These are phyloP conservation scores for Proteromonas lacertae DNA, from an alignment of 352 stramenopile genomes.

Conservation along the genomic window DNA sequence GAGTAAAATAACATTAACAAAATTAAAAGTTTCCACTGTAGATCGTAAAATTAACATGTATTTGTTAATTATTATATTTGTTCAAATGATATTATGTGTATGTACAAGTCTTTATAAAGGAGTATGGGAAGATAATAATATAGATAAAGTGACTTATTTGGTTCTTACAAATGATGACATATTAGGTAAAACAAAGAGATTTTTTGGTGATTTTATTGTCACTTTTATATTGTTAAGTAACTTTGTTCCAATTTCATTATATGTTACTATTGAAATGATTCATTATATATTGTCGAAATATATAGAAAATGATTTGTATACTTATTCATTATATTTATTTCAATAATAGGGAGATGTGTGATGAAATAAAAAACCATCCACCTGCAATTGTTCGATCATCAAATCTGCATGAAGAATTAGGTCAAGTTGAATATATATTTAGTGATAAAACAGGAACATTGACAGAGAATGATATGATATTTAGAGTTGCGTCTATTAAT, in stretches of 20 bases:
- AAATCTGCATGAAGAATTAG: conserved; percentile 21
- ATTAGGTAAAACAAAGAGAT: too few species aligned
- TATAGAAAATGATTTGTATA: conserved; percentile 38
- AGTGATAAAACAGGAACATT: conserved; percentile 94
- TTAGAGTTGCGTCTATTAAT: too few species aligned
- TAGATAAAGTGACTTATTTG: too few species aligned
- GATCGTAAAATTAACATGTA: conserved; percentile 1
- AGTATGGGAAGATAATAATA: too few species aligned
- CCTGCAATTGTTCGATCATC: conserved; percentile 23
- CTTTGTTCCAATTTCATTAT: conserved; percentile 79
- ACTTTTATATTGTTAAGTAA: conserved; percentile 79
- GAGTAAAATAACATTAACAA: conserved; percentile 7
- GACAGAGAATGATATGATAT: conserved; percentile 87
- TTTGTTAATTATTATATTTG: conserved; percentile 8
- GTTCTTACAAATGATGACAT: too few species aligned
- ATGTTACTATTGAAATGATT: conserved; percentile 72
- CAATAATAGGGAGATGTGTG: conserved; percentile 26
- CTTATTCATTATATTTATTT: conserved; percentile 49
- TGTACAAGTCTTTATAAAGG: background rate
- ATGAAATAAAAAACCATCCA: too few species aligned
- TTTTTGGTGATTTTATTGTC: too few species aligned
- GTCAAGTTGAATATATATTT: conserved; percentile 72
- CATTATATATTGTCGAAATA: conserved; percentile 67
- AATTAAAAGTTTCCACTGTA: conserved; percentile 7
- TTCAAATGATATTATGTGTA: conserved; percentile 3